Evolutionary conservation across 306 rosid species (phyloP).

Genomic region (Boehmeria nivea): DNA sequence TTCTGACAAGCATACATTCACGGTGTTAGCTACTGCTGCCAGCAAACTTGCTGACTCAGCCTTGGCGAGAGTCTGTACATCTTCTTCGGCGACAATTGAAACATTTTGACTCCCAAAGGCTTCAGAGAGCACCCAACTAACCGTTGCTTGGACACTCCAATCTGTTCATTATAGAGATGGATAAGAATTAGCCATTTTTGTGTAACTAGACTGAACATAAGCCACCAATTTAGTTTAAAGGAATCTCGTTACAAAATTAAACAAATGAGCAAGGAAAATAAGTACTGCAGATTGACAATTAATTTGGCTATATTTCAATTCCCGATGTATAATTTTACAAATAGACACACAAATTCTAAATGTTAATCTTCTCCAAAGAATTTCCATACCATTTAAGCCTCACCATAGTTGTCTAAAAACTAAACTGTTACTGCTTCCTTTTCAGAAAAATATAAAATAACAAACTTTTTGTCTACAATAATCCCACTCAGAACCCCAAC

Average conservation of each 20-base stretch:
- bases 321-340: no score
- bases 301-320: no score
- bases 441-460: no score
- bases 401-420: no score
- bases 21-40: constrained; percentile 54
- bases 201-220: neutral
- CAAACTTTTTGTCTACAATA: no score
- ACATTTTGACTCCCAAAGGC: constrained; percentile 59
- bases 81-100: constrained; percentile 86
- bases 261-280: no score
- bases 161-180: constrained; percentile 44
- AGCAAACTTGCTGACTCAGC: constrained; percentile 54
- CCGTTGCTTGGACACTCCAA: constrained; percentile 82
- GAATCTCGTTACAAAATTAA: neutral
- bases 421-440: no score
- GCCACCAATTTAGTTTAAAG: neutral
- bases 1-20: constrained; percentile 62
- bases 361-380: no score
- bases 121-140: constrained; percentile 69
- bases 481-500: no score
- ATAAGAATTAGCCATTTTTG: constrained; percentile 24
- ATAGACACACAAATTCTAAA: no score
- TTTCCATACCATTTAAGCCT: no score
- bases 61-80: constrained; percentile 47
- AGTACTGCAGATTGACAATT: no score